Percentiles rank a stretch among this genome's conserved stretches.
Conservation (phyloP, 1,284 basidiomycete species). For the Ustilago vetiveriae region DNA sequence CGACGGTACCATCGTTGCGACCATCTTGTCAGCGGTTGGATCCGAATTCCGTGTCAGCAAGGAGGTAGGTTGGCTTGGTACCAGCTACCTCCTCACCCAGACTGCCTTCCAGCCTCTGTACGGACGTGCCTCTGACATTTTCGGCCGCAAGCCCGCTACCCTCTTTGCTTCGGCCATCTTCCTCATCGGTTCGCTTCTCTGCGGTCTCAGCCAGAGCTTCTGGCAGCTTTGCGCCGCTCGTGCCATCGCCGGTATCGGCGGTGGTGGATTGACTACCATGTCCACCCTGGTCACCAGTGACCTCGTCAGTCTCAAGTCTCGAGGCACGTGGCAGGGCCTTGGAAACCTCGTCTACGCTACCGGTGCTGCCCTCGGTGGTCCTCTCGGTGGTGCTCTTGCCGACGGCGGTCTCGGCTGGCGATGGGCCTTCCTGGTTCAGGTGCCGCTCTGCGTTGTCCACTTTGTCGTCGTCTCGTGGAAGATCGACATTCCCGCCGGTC, state of each 20-base stretch:
- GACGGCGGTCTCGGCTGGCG: slow-evolving; percentile 61
- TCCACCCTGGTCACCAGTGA: slow-evolving; percentile 69
- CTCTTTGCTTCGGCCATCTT: slow-evolving; percentile 64
- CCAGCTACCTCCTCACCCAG: slow-evolving; percentile 65
- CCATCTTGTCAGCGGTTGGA: slow-evolving; percentile 60
- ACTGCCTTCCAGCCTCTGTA: slow-evolving; percentile 66
- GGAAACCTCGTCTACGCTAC: slow-evolving; percentile 66
- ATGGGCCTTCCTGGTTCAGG: slow-evolving; percentile 66
- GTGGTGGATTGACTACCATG: slow-evolving; percentile 69
- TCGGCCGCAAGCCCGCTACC: slow-evolving; percentile 64
- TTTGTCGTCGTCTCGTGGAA: slow-evolving; percentile 67
- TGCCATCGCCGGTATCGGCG: slow-evolving; percentile 69
- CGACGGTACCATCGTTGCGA: slow-evolving; percentile 65
- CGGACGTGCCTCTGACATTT: slow-evolving; percentile 63
- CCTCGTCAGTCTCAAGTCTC: slow-evolving; percentile 68
- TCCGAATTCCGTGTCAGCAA: slow-evolving; percentile 65
- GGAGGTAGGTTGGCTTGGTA: slow-evolving; percentile 64
- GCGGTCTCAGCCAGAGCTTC: slow-evolving; percentile 63
- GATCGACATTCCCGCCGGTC: slow-evolving; percentile 68
- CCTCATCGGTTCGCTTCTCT: slow-evolving; percentile 60
- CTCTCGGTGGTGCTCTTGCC: slow-evolving; percentile 58
- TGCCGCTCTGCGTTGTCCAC: slow-evolving; percentile 67
- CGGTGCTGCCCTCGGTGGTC: slow-evolving; percentile 66
- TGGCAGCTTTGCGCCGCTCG: slow-evolving; percentile 65
- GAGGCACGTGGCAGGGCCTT: slow-evolving; percentile 69